Evolutionary conservation across 805 yeast genomes (phyloP), one percentile per base, ranked within the genome.

Genomic region (Ogataea methanolica): DNA sequence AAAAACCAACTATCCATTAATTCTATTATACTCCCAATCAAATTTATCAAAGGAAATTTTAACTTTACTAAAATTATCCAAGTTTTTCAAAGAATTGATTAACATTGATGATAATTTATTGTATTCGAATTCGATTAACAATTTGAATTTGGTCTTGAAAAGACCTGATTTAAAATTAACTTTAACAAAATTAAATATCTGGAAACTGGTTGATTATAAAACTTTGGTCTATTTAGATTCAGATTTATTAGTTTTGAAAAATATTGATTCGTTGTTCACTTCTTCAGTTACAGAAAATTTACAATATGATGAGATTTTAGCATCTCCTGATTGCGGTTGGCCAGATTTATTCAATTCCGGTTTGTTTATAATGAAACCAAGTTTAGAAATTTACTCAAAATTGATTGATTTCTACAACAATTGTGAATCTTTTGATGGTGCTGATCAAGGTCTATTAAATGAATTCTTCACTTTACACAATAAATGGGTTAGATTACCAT

Each of bases 311-410:
- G 64, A 57, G 9, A 64, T 77, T 3, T 52, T 70, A 36, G 91
- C 94, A 0, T 71, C 83, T 15, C 86, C 95, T 0, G 96, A 89
- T 67, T 72, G 80, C n/a, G 96, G 96, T 14, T 89, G 95, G 87
- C 96, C 96, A 0, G 96, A 89, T 68, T 75, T 85, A 57, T 89
- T 89, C 71, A 88, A 89, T 65, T 79, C 90, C 33, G 96, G 96
- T 4, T 79, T 88, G 19, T 71, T 88, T 58, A 70, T 82, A 4
- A 61, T 82, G 26, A 71, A 72, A 34, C 96, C 96, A 4, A 69
- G 71, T 54, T 36, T 52, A 1, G 50, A 54, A 0, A 74, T 72
- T 19, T 82, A 70, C 54, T 50, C 62, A 4, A 66, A 69, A 33
- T 70, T 89, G 42, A 50, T 62, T 26, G 42, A 52, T 2, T 64